Percentiles rank a stretch among this genome's conserved stretches.
Conservation (phyloP, 768 basidiomycete genomes). For the Tricholoma matsutake region DNA sequence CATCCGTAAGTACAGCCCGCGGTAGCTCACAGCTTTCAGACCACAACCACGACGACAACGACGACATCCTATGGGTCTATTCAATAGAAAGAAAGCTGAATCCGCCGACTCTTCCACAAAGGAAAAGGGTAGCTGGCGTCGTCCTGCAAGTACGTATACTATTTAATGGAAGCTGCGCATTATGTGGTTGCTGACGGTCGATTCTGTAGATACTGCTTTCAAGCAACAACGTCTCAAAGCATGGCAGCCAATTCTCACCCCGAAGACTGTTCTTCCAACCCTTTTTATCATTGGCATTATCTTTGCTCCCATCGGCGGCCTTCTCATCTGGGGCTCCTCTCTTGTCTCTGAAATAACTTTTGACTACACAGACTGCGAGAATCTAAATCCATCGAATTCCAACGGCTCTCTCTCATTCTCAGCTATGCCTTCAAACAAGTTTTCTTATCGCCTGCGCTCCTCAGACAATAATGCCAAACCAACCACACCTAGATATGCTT, state of each 20-base stretch:
- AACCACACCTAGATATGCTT: conserved; percentile 71
- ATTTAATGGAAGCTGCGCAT: not conserved
- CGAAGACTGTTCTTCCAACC: conserved; percentile 95
- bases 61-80: conserved; percentile 45
- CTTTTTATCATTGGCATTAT: conserved; percentile 92
- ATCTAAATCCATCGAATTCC: conserved; percentile 42
- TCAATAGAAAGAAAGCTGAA: conserved; percentile 50
- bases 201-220: conserved; percentile 85
- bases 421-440: conserved; percentile 64
- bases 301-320: conserved; percentile 94
- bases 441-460: conserved; percentile 60
- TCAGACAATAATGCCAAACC: conserved; percentile 49
- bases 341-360: conserved; percentile 91
- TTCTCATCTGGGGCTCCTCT: conserved; percentile 84
- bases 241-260: conserved; percentile 99
- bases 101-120: conserved; percentile 53
- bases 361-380: conserved; percentile 93
- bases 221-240: conserved; percentile 99
- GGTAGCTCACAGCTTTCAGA: not conserved
- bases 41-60: conserved; percentile 10
- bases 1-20: not conserved
- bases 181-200: conserved; percentile 16
- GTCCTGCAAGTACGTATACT: conserved; percentile 76
- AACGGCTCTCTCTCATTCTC: conserved; percentile 37
- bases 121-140: conserved; percentile 82